Evolutionary conservation across 2,329 filamentous ascomycete genomes (phyloP).

Genomic region (Cladosporium sphaerospermum): DNA sequence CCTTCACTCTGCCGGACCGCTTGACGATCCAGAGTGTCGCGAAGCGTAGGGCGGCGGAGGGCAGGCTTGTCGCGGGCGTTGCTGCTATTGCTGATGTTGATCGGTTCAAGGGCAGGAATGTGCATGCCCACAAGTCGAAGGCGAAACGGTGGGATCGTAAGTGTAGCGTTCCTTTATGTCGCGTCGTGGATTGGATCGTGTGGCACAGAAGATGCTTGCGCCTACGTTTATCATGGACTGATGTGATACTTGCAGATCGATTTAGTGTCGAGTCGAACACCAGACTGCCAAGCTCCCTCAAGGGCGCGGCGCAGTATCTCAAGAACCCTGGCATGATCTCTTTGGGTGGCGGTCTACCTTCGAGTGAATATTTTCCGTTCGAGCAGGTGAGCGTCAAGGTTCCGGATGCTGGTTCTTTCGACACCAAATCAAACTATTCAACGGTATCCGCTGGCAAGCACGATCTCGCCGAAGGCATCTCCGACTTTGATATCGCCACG

Average conservation of each 20-base stretch:
- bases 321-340: constrained; percentile 81
- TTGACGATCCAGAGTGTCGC: constrained; percentile 62
- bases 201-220: not conserved
- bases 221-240: not conserved
- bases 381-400: constrained; percentile 70
- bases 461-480: constrained; percentile 62
- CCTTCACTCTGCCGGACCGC: constrained; percentile 41
- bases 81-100: constrained; percentile 74
- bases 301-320: constrained; percentile 72
- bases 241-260: constrained; percentile 14
- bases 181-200: not conserved
- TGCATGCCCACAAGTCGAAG: constrained; percentile 59
- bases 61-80: constrained; percentile 65
- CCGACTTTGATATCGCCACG: constrained; percentile 69
- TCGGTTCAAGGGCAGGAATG: constrained; percentile 68
- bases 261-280: constrained; percentile 50
- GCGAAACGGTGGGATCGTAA: constrained; percentile 80
- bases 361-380: constrained; percentile 87
- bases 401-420: constrained; percentile 52
- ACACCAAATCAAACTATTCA: not conserved
- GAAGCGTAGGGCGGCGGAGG: constrained; percentile 63
- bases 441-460: constrained; percentile 71
- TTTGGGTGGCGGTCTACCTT: constrained; percentile 85
- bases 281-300: constrained; percentile 57
- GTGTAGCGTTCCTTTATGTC: constrained; percentile 35